These are phyloP conservation scores for Rhizophora apiculata DNA, from an alignment of 345 rosid genomes.

Conservation along the genomic window DNA sequence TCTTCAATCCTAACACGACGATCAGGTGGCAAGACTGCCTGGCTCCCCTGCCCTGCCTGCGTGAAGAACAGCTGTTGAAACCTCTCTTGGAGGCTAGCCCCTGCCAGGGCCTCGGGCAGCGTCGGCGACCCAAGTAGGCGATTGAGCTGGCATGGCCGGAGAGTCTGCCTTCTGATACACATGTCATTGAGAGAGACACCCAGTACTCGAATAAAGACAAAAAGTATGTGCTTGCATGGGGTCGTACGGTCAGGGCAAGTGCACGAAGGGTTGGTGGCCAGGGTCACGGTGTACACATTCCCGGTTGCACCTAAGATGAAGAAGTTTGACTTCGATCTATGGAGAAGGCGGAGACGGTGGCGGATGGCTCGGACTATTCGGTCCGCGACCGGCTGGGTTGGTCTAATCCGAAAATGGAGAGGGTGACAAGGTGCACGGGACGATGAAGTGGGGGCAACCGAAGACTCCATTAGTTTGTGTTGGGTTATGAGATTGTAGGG, in stretches of 20 bases:
- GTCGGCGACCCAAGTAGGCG: conserved; percentile 48
- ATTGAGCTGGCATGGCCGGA: conserved; percentile 57
- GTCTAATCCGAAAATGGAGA: conserved; percentile 13
- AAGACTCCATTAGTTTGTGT: too few species aligned
- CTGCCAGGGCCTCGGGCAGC: conserved; percentile 47
- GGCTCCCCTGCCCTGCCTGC: conserved; percentile 8
- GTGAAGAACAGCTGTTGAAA: conserved; percentile 58
- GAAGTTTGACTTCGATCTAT: conserved; percentile 52
- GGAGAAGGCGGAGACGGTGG: conserved; percentile 66
- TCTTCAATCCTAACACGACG: conserved; percentile 29
- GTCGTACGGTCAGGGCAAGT: conserved; percentile 81
- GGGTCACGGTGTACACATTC: conserved; percentile 73
- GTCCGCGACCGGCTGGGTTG: conserved; percentile 45
- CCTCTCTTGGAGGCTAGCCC: conserved; percentile 42
- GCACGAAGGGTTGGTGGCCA: conserved; percentile 56
- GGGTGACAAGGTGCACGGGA: conserved; percentile 4
- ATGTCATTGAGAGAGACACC: conserved; percentile 60
- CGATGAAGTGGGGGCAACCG: conserved; percentile 31
- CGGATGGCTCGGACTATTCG: conserved; percentile 66
- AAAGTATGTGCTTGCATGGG: conserved; percentile 86
- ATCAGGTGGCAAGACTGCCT: background rate
- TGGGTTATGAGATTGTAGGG: too few species aligned
- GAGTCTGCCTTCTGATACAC: conserved; percentile 56
- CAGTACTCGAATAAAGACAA: conserved; percentile 67
- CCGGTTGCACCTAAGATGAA: conserved; percentile 80